Percentiles rank a stretch among this genome's conserved stretches.
Evolutionary conservation across 1,284 basidiomycete genomes (phyloP).

Genomic region (Afroboletus lepidellus): DNA sequence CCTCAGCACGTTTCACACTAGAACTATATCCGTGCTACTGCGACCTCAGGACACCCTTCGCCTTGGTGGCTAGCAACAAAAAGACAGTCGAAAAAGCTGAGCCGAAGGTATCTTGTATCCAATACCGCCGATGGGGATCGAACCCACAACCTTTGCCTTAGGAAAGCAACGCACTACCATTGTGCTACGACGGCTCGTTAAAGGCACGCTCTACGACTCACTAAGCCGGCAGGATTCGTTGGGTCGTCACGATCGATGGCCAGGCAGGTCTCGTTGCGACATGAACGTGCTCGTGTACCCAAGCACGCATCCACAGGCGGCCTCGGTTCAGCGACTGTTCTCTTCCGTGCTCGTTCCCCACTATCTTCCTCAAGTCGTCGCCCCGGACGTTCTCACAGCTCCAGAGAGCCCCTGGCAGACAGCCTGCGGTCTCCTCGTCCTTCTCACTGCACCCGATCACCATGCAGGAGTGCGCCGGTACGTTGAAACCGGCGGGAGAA

Average conservation of each 20-base stretch:
- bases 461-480: slow-evolving; percentile 57
- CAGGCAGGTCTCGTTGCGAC: neutral
- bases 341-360: slow-evolving; percentile 62
- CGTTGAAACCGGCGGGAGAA: slow-evolving; percentile 67
- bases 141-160: slow-evolving; percentile 42
- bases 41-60: no score
- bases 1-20: no score
- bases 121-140: slow-evolving; percentile 40
- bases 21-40: neutral
- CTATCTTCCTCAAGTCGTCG: slow-evolving; percentile 75
- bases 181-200: slow-evolving; percentile 38
- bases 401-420: slow-evolving; percentile 69
- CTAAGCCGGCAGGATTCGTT: no score
- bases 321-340: slow-evolving; percentile 57
- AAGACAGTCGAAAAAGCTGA: slow-evolving; percentile 18
- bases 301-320: slow-evolving; percentile 62
- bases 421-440: slow-evolving; percentile 74
- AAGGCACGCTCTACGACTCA: neutral
- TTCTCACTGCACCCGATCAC: slow-evolving; percentile 59
- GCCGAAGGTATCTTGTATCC: slow-evolving; percentile 23
- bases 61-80: no score
- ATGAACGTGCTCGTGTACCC: slow-evolving; percentile 85
- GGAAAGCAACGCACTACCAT: slow-evolving; percentile 42
- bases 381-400: slow-evolving; percentile 50
- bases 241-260: neutral